phyloP scores from a whole-genome alignment of 2,329 filamentous ascomycete genomes.

The Beauveria caledonica region DNA sequence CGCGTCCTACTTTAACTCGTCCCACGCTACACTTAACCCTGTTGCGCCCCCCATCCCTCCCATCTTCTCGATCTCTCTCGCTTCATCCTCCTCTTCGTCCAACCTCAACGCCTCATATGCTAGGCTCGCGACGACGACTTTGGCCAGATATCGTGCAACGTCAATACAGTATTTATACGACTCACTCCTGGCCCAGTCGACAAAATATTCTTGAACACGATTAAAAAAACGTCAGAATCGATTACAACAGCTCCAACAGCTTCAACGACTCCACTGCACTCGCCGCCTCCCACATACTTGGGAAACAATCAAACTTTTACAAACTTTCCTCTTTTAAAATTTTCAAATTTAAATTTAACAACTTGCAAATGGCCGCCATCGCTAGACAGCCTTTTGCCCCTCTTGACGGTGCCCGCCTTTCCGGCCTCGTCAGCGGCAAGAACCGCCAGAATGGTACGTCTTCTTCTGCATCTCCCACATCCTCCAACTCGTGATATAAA shows the following conservation, averaged over 20 bases:
- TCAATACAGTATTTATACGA: not conserved
- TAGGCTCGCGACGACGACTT: not conserved
- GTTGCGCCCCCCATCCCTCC: not conserved
- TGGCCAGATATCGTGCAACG: not conserved
- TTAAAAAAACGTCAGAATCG: not conserved
- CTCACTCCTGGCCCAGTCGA: not conserved
- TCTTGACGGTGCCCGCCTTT: constrained; percentile 59
- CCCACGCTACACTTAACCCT: constrained; percentile 7
- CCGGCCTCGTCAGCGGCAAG: constrained; percentile 65
- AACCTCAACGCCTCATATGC: not conserved
- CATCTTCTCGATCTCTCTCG: not conserved
- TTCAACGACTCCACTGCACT: not conserved
- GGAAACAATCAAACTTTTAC: not conserved
- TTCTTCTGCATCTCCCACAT: not conserved
- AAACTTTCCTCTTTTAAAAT: not conserved
- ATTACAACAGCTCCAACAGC: not conserved
- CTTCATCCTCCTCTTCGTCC: not conserved
- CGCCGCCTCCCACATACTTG: not conserved
- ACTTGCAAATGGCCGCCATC: constrained; percentile 41
- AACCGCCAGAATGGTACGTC: constrained; percentile 66
- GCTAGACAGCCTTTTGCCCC: constrained; percentile 69
- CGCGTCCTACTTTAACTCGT: not conserved
- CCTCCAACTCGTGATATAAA: not conserved
- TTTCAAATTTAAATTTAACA: not conserved
- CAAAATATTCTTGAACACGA: not conserved